phyloP scores from a whole-genome alignment of 345 rosid genomes.

The Salix suchowensis region DNA sequence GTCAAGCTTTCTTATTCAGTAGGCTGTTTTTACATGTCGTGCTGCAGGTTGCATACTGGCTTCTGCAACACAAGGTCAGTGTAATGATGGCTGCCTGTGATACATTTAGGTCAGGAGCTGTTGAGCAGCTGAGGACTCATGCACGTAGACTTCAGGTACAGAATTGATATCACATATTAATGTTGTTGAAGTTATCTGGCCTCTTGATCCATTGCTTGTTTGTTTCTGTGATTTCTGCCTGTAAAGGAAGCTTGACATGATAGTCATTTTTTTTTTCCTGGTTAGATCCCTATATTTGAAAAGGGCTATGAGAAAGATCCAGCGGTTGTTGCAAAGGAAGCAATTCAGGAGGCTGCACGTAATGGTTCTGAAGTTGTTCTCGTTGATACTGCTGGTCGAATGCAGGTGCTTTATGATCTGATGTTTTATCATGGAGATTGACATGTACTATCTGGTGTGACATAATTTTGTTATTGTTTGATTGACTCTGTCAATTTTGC shows the following conservation, averaged over 20 bases:
- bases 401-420: conserved; percentile 51
- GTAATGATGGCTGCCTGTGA: conserved; percentile 99
- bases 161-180: neutral
- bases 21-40: conserved; percentile 2
- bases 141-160: conserved; percentile 94
- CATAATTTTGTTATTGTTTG: neutral
- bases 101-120: conserved; percentile 98
- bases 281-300: conserved; percentile 89
- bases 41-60: conserved; percentile 93
- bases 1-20: conserved; percentile 2
- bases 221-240: neutral
- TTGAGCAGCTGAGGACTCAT: conserved; percentile 94
- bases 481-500: neutral
- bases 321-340: conserved; percentile 95
- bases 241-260: neutral
- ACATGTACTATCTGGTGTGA: neutral
- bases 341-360: conserved; percentile 83
- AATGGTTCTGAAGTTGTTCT: conserved; percentile 93
- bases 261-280: neutral
- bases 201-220: neutral
- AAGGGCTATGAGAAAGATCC: conserved; percentile 99
- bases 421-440: neutral
- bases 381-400: conserved; percentile 98
- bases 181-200: neutral
- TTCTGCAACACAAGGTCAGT: conserved; percentile 77